These are phyloP conservation scores for Mucor mucedo DNA, from an alignment of 371 early-diverging fungal genomes.

Conservation along the genomic window DNA sequence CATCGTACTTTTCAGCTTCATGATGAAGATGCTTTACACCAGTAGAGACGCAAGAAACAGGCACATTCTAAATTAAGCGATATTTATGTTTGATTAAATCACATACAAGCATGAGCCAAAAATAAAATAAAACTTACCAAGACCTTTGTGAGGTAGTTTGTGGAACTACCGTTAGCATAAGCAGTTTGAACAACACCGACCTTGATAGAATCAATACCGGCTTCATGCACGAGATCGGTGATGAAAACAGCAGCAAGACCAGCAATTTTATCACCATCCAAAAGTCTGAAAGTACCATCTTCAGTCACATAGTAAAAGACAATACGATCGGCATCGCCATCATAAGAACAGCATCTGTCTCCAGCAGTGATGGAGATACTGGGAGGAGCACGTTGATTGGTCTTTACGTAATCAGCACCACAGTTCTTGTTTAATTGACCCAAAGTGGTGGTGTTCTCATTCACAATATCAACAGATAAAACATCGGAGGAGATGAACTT, in stretches of 20 bases:
- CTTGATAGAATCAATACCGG: slow-evolving; percentile 74
- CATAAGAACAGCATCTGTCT: slow-evolving; percentile 88
- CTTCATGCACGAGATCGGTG: slow-evolving; percentile 81
- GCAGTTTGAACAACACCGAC: slow-evolving; percentile 99
- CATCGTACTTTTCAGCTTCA: slow-evolving; percentile 95
- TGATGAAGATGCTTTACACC: slow-evolving; percentile 99
- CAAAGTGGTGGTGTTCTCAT: slow-evolving; percentile 69
- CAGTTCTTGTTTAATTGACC: slow-evolving; percentile 89
- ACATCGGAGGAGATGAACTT: slow-evolving; percentile 68
- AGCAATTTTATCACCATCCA: slow-evolving; percentile 99
- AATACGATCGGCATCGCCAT: slow-evolving; percentile 99
- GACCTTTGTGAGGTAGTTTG: slow-evolving; percentile 84
- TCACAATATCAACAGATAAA: slow-evolving; percentile 69
- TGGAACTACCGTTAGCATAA: slow-evolving; percentile 98
- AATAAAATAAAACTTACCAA: slow-evolving; percentile 59
- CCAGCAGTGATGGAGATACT: slow-evolving; percentile 67
- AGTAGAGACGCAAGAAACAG: slow-evolving; percentile 93
- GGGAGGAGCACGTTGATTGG: slow-evolving; percentile 81
- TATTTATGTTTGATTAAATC: neutral
- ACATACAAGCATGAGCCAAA: neutral
- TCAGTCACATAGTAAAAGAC: slow-evolving; percentile 89
- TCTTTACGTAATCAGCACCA: slow-evolving; percentile 99
- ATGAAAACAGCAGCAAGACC: slow-evolving; percentile 92
- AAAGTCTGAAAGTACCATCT: slow-evolving; percentile 81
- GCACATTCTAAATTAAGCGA: slow-evolving; percentile 69